Evolutionary conservation across 495 filamentous ascomycete species (phyloP).

Genomic region (Pseudoneurospora amorphoporcata): DNA sequence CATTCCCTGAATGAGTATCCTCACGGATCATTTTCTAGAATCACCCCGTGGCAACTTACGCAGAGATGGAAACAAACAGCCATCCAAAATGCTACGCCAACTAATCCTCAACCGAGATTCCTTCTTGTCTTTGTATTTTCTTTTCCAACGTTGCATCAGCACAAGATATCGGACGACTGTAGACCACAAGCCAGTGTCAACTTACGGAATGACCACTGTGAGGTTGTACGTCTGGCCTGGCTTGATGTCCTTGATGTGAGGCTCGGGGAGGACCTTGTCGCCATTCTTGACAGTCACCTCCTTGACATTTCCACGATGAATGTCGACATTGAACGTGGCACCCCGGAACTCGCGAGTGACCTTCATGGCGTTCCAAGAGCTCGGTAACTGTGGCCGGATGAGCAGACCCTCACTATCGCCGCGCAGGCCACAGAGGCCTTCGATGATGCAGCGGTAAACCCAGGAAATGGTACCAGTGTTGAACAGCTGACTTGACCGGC

Average conservation of each 20-base stretch:
- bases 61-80: background rate
- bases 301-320: conserved; percentile 32
- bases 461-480: conserved; percentile 48
- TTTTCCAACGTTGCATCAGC: background rate
- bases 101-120: background rate
- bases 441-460: conserved; percentile 44
- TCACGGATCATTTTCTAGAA: background rate
- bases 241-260: conserved; percentile 28
- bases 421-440: conserved; percentile 42
- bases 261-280: conserved; percentile 24
- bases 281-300: conserved; percentile 30
- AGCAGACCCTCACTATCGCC: conserved; percentile 36
- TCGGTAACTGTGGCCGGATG: conserved; percentile 41
- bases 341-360: conserved; percentile 40
- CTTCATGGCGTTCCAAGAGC: conserved; percentile 36
- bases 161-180: background rate
- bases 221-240: conserved; percentile 31
- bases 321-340: conserved; percentile 38
- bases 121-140: background rate
- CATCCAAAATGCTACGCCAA: background rate
- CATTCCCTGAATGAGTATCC: background rate
- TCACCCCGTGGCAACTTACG: background rate
- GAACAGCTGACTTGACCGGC: conserved; percentile 44
- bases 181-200: background rate
- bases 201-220: conserved; percentile 27